Evolutionary conservation across 2,329 filamentous ascomycete genomes (phyloP).

Genomic region (Colletotrichum camelliae): DNA sequence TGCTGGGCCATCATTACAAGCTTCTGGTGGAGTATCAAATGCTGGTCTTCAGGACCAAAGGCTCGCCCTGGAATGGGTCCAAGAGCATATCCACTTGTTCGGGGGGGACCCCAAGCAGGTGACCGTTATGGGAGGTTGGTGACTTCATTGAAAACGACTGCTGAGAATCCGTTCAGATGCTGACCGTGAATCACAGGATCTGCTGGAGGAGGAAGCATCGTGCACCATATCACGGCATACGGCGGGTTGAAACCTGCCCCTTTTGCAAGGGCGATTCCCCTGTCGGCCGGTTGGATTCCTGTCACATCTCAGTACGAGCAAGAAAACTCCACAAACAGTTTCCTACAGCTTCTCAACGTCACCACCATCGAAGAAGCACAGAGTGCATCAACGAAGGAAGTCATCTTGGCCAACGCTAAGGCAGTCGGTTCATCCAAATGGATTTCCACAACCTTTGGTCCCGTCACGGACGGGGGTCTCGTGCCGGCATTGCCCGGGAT

Average conservation of each 20-base stretch:
- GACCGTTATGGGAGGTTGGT: slow-evolving; percentile 43
- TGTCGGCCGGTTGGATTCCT: neutral
- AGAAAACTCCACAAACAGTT: slow-evolving; percentile 1
- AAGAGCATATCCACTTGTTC: slow-evolving; percentile 46
- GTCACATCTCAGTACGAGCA: neutral
- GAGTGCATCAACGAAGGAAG: neutral
- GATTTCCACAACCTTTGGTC: neutral
- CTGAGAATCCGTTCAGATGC: neutral
- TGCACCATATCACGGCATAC: slow-evolving; percentile 22
- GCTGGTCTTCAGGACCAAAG: slow-evolving; percentile 43
- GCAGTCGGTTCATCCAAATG: neutral
- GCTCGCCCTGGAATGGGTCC: slow-evolving; percentile 50
- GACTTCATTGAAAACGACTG: neutral
- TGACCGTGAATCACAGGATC: slow-evolving; percentile 34
- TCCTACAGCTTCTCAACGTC: slow-evolving; percentile 2
- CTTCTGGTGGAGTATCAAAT: slow-evolving; percentile 40
- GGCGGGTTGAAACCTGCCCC: slow-evolving; percentile 7
- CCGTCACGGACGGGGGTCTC: slow-evolving; percentile 10
- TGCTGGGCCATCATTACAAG: slow-evolving; percentile 37
- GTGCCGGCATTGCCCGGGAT: slow-evolving; percentile 15
- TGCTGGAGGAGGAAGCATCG: slow-evolving; percentile 20
- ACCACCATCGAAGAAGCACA: slow-evolving; percentile 1
- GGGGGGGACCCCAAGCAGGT: slow-evolving; percentile 48
- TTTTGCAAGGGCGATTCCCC: slow-evolving; percentile 19
- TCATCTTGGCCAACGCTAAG: slow-evolving; percentile 2